Evolutionary conservation across 495 filamentous ascomycete genomes (phyloP).

Genomic region (Polyplosphaeria fusca): DNA sequence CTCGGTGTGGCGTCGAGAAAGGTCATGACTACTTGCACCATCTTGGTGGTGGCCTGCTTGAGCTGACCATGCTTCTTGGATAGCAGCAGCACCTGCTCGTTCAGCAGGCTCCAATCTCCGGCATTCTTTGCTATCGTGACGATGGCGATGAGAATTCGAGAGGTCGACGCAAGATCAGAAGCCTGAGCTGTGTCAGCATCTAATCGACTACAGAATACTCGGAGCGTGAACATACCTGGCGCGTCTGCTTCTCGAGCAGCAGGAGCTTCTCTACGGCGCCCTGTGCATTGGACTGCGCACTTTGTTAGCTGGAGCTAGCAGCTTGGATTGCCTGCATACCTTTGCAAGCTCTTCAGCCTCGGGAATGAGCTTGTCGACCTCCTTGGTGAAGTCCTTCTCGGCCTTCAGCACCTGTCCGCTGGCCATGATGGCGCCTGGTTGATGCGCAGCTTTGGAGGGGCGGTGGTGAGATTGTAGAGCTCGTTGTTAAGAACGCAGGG

Average conservation of each 20-base stretch:
- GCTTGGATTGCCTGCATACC: conserved; percentile 46
- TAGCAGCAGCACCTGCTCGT: conserved; percentile 90
- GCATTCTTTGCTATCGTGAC: conserved; percentile 92
- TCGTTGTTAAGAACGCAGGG: background rate
- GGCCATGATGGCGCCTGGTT: conserved; percentile 49
- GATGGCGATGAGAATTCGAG: conserved; percentile 77
- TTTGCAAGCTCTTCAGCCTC: conserved; percentile 85
- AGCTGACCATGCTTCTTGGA: conserved; percentile 99
- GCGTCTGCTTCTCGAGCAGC: conserved; percentile 86
- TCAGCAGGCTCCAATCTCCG: conserved; percentile 87
- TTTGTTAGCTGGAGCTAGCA: conserved; percentile 6
- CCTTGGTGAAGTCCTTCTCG: conserved; percentile 79
- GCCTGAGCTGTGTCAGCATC: conserved; percentile 53
- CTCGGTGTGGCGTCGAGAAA: conserved; percentile 81
- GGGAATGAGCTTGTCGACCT: conserved; percentile 84
- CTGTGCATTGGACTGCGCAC: conserved; percentile 66
- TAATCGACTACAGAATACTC: background rate
- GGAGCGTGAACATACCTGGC: conserved; percentile 63
- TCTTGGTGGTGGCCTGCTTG: conserved; percentile 96
- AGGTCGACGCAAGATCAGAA: conserved; percentile 92
- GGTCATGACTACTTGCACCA: conserved; percentile 94
- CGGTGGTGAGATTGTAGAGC: background rate
- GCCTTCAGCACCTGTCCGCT: conserved; percentile 59
- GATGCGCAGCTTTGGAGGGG: background rate
- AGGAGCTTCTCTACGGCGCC: conserved; percentile 90